Base-by-base conservation (phyloP, 495 filamentous ascomycete species). In the Chaetomium fimeti region DNA sequence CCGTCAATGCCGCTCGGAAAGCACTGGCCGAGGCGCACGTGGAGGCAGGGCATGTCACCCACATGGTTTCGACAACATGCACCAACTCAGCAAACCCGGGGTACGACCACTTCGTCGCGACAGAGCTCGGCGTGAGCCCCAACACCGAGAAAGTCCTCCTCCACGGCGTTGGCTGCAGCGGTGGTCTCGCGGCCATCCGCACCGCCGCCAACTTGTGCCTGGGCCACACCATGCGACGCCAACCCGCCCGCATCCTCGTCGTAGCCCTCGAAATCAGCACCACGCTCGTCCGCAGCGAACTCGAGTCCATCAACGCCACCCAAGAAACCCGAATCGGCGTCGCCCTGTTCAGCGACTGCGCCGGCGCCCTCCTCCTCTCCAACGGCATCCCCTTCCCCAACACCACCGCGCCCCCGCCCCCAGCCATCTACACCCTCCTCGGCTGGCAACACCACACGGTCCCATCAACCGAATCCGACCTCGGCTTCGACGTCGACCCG, bases 81-180 rank as follows among this genome's bases (percentile, higher is more conserved):
- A 89, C 87, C 32, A 83, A 88, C 68, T 83, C 82, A n/a, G 87
- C 86, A 27, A 88, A 86, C 70, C 87, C 87, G 9, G 87, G 87
- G 5, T 89, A 85, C 68, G 87, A 89, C 72, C 83, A 87, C 64
- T 85, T 77, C 57, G 86, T 89, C 9, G 80, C 78, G 13, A 83
- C 83, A 59, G 71, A 79, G 40, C 71, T 89, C 18, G 82, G 82
- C 0, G 74, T 89, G 9, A 69, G 69, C 32, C 65, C 72, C 5
- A 69, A 68, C 8, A 79, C 85, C 2, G 85, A 89, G 62, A 84
- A 86, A 60, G 77, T 84, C 22, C 76, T 89, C 20, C 74, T 89
- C 22, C 83, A 87, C 68, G 87, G 87, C 4, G 79, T 88, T 24
- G 87, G 87, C 5, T 89, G 86, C 69, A 79, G 78, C n/a, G 87